Evolutionary conservation across 257 asterid genomes (phyloP).

Genomic region (Phtheirospermum japonicum): DNA sequence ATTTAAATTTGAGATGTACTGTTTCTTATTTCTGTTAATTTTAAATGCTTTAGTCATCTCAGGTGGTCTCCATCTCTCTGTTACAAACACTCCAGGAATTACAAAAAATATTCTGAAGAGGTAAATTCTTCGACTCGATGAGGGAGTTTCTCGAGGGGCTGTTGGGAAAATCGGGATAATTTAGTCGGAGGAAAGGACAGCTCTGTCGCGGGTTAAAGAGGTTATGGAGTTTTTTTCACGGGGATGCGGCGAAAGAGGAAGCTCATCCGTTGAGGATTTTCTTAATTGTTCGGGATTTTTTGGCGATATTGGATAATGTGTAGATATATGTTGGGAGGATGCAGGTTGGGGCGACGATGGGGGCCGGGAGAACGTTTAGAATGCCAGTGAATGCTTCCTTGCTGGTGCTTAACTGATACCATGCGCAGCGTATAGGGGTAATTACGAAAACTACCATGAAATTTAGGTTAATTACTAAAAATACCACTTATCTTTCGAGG

Average conservation of each 20-base stretch:
- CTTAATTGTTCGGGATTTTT: constrained; percentile 85
- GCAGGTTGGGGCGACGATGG: constrained; percentile 72
- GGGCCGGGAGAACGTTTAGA: constrained; percentile 77
- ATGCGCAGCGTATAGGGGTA: constrained; percentile 39
- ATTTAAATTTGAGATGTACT: no score
- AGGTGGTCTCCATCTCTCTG: no score
- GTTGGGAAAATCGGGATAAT: constrained; percentile 51
- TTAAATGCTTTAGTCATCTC: no score
- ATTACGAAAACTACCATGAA: neutral
- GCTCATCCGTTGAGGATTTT: constrained; percentile 92
- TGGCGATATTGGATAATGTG: constrained; percentile 67
- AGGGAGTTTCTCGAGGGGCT: constrained; percentile 62
- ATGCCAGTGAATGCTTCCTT: constrained; percentile 59
- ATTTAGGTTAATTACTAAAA: neutral
- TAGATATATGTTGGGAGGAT: constrained; percentile 83
- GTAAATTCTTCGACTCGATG: constrained; percentile 74
- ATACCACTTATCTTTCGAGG: no score
- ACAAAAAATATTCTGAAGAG: no score
- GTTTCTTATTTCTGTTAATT: no score
- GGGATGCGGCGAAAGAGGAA: constrained; percentile 89
- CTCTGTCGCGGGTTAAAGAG: constrained; percentile 64
- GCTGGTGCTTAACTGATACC: constrained; percentile 71
- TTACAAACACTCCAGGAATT: no score
- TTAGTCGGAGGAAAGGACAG: constrained; percentile 61
- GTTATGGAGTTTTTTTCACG: constrained; percentile 90